Evolutionary conservation across 179 eudicot species (phyloP).

Genomic region (Beta macrorhiza): DNA sequence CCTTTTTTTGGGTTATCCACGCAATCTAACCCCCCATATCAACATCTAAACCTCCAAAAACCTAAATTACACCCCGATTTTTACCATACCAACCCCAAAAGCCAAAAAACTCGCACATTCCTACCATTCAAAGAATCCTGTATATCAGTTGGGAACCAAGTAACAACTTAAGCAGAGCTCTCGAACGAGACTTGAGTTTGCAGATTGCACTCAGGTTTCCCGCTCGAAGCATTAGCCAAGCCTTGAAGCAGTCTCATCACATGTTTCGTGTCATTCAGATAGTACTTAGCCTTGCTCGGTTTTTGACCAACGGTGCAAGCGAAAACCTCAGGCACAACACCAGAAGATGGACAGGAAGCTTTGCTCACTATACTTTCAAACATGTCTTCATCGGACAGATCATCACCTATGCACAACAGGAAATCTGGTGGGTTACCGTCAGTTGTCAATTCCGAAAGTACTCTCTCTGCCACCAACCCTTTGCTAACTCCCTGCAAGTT

Average conservation of each 20-base stretch:
- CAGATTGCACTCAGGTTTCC: slow-evolving; percentile 20
- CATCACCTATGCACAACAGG: slow-evolving; percentile 46
- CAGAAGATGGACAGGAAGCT: slow-evolving; percentile 27
- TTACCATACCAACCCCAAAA: slow-evolving; percentile 18
- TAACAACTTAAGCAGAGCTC: slow-evolving; percentile 23
- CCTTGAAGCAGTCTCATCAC: slow-evolving; percentile 41
- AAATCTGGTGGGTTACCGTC: slow-evolving; percentile 40
- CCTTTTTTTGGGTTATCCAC: slow-evolving; percentile 18
- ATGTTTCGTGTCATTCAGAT: slow-evolving; percentile 36
- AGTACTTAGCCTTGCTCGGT: slow-evolving; percentile 54
- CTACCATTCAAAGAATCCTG: slow-evolving; percentile 6
- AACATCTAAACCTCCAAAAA: slow-evolving; percentile 23
- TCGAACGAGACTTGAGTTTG: slow-evolving; percentile 34
- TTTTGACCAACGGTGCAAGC: slow-evolving; percentile 55
- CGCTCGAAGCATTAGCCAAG: slow-evolving; percentile 35
- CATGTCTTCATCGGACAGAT: slow-evolving; percentile 53
- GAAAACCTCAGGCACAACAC: slow-evolving; percentile 35
- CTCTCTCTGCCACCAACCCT: slow-evolving; percentile 46
- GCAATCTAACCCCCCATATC: slow-evolving; percentile 22
- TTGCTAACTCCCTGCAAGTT: slow-evolving; percentile 45
- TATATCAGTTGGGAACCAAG: neutral
- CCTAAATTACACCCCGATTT: slow-evolving; percentile 19
- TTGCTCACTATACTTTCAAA: slow-evolving; percentile 37
- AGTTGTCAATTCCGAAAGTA: slow-evolving; percentile 29
- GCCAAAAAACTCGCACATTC: slow-evolving; percentile 2